Base-by-base conservation (phyloP, 2,329 filamentous ascomycete species). In the Xylaria sp. region DNA sequence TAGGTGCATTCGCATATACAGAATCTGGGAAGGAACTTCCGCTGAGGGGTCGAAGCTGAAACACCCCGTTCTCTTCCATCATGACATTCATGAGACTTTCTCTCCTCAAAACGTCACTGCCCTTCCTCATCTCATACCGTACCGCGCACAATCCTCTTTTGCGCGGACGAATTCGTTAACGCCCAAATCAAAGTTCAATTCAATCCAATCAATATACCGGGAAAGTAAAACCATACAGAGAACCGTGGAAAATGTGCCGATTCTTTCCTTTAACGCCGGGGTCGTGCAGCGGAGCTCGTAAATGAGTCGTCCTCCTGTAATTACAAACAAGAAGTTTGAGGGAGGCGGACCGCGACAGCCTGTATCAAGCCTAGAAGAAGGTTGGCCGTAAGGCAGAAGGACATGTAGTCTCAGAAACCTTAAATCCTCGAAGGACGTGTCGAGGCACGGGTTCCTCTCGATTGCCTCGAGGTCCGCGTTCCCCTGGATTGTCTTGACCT, bases 401-500 rank as follows among this genome's bases (percentile, higher is more conserved):
- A 23, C 45, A 40, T 31, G 28, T 9, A 12, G 15, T 2, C 14
- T 38, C 14, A 51, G 19, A 31, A 9, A 19, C 17, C 37, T 51
- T 21, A 51, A 19, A 63, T 57, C 47, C 65, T 49, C 40, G 65
- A 67, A 9, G 65, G 60, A 3, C 65, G 55, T 52, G 73, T 71
- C 50, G 73, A 73, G 17, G 66, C 55, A 35, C 71, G 61, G 25
- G 72, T 72, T 6, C 63, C 57, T 45, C 71, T 68, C 31, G 74
- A 74, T 21, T 70, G 66, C 66, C 73, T 70, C 19, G 72, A 74
- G 2, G 45, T 31, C 58, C 63, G 52, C 69, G 63, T 35, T 72
- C 75, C 47, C 63, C 67, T 58, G 14, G 67, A 65, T 40, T 64
- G 60, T 72, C 71, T 64, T 73, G 72, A 63, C 57, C 75, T 71